Evolutionary conservation across 2,329 filamentous ascomycete genomes (phyloP).

Genomic region (Pseudocercospora vitis): DNA sequence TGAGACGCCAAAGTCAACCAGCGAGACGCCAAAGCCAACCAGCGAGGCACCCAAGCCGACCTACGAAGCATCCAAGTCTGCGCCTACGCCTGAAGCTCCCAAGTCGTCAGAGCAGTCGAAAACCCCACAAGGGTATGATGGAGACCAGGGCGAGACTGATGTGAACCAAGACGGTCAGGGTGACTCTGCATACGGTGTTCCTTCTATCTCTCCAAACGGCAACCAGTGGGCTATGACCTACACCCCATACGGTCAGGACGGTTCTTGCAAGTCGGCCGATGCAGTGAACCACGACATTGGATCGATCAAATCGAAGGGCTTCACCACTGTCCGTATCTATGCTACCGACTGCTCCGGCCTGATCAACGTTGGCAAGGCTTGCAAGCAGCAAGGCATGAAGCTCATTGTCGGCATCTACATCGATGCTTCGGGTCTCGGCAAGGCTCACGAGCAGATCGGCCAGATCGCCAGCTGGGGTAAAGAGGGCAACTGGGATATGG

Average conservation of each 20-base stretch:
- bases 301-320: conserved; percentile 49
- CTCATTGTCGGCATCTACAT: conserved; percentile 90
- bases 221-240: conserved; percentile 52
- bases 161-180: conserved; percentile 2
- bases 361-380: conserved; percentile 69
- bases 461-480: conserved; percentile 75
- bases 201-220: conserved; percentile 39
- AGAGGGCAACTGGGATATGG: conserved; percentile 64
- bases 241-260: conserved; percentile 47
- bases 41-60: conserved; percentile 4
- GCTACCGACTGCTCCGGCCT: conserved; percentile 87
- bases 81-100: conserved; percentile 3
- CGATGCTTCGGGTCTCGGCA: conserved; percentile 62
- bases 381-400: conserved; percentile 65
- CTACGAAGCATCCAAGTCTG: not conserved
- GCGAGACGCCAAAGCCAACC: conserved; percentile 3
- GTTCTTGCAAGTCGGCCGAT: conserved; percentile 45
- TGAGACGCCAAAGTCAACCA: conserved; percentile 5
- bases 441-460: conserved; percentile 64
- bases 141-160: not conserved
- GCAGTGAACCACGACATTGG: conserved; percentile 45
- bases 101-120: not conserved
- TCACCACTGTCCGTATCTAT: conserved; percentile 76
- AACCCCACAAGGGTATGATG: not conserved
- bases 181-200: conserved; percentile 10